Base-by-base conservation (phyloP, 2,329 filamentous ascomycete species). In the Passalora sequoiae region DNA sequence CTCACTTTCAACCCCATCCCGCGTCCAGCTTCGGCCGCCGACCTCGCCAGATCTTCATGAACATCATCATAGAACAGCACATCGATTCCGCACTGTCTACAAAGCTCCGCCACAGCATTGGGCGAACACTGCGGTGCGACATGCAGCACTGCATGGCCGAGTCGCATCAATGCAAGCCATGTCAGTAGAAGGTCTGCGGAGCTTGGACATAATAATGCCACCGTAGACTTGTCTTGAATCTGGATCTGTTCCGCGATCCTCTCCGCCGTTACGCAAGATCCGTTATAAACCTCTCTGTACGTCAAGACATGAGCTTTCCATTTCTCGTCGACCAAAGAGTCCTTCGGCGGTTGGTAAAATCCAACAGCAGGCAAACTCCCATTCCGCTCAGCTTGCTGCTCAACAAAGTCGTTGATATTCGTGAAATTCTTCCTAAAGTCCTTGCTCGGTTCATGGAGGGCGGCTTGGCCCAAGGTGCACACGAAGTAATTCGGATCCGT, bases 391-490 rank as follows among this genome's bases (percentile, higher is more conserved):
- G 72, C 72, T 53, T 77, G 74, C 6, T 60, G 45, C n/a, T 72
- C 68, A 13, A 81, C 60, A 43, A 81, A 68, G 0, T 72, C 61
- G 40, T 69, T 67, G 43, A 80, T 69, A 0, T 69, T 76, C 2
- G 62, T 53, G 51, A 69, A 73, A 1, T 61, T 59, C 21, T 65
- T 66, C 6, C 59, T 55, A 15, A 16, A 12, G 8, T 10, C 12
- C 19, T 24, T 17, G 41, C 37, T 13, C 37, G 42, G 10, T 7
- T 56, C 49, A 13, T 64, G 50, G 1, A 50, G 47, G 1, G 66
- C 63, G 8, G 77, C 76, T 56, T 81, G 70, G 1, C 76, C 78
- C 2, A 83, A 67, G 0, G 77, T 81, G 58, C 78, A 82, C 3
- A 73, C 73, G 55, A 82, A 82, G 59, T 81, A 80, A 45, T 74